Conservation (phyloP, 331 rosid genomes). For the Spiraea crenata region DNA sequence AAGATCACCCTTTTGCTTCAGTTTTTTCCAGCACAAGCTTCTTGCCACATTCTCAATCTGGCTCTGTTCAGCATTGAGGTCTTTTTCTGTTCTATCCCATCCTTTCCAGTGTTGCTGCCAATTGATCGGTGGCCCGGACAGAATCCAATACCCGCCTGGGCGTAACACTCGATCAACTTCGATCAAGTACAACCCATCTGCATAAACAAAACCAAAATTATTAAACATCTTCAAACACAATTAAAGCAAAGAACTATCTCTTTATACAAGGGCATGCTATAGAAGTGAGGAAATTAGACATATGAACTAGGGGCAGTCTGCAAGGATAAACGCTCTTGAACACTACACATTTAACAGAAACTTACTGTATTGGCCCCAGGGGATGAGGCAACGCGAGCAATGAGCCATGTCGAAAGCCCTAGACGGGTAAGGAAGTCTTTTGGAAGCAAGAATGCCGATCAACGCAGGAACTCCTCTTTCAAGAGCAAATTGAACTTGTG, state of each 20-base stretch:
- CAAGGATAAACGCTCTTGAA: no score
- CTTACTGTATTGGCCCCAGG: slow-evolving; percentile 85
- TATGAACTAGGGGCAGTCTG: no score
- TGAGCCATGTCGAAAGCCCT: slow-evolving; percentile 97
- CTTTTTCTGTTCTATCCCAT: slow-evolving; percentile 70
- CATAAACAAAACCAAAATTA: slow-evolving; percentile 3
- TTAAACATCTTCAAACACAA: background rate
- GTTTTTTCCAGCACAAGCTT: slow-evolving; percentile 86
- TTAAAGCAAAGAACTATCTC: background rate
- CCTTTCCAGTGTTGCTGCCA: slow-evolving; percentile 81
- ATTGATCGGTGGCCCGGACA: slow-evolving; percentile 97
- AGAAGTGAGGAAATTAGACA: no score
- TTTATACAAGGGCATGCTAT: no score
- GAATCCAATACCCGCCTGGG: slow-evolving; percentile 96
- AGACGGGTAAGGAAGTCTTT: slow-evolving; percentile 93
- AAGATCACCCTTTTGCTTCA: slow-evolving; percentile 62
- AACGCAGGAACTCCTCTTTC: slow-evolving; percentile 95
- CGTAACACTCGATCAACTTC: slow-evolving; percentile 84
- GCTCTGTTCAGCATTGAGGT: slow-evolving; percentile 69
- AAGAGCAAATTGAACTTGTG: slow-evolving; percentile 94
- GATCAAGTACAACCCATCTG: slow-evolving; percentile 76
- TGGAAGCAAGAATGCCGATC: slow-evolving; percentile 86
- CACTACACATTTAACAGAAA: background rate
- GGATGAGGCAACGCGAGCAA: slow-evolving; percentile 98
- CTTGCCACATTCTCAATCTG: slow-evolving; percentile 69